Evolutionary conservation across 306 rosid species (phyloP).

Genomic region (Luffa aegyptiaca): DNA sequence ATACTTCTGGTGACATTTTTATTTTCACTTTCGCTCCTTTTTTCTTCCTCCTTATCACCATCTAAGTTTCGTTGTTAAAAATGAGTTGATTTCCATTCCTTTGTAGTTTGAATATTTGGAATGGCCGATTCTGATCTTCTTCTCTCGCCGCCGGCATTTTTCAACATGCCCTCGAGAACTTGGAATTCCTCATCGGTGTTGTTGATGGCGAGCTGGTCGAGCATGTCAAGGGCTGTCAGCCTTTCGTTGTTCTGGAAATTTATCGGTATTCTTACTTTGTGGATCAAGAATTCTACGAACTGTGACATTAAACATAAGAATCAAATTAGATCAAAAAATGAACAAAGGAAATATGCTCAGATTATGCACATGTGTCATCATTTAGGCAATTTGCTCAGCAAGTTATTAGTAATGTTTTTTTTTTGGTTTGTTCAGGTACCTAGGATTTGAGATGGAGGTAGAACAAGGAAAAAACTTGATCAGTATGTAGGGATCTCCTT

Average conservation of each 20-base stretch:
- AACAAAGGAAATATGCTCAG: neutral
- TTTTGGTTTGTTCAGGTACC: too few relatives aligned
- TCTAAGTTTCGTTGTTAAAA: neutral
- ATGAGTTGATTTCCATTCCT: constrained; percentile 13
- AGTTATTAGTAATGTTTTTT: too few relatives aligned
- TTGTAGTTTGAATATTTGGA: neutral
- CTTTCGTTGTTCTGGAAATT: constrained; percentile 41
- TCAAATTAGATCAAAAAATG: too few relatives aligned
- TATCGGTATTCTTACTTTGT: constrained; percentile 33
- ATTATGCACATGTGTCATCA: too few relatives aligned
- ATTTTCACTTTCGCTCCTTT: neutral
- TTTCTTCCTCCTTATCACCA: too few relatives aligned
- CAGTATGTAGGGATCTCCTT: too few relatives aligned
- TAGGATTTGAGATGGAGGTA: too few relatives aligned
- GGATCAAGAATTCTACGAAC: constrained; percentile 30
- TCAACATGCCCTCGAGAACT: constrained; percentile 23
- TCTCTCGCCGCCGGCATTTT: constrained; percentile 35
- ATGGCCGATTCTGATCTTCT: neutral
- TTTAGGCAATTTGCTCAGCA: too few relatives aligned
- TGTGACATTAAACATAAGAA: neutral
- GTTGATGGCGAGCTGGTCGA: constrained; percentile 13
- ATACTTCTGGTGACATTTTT: too few relatives aligned
- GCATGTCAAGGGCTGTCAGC: constrained; percentile 44
- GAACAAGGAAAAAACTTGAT: too few relatives aligned
- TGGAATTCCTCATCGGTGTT: constrained; percentile 21